Evolutionary conservation across 2,329 filamentous ascomycete species (phyloP).

Genomic region (Coniella lustricola): DNA sequence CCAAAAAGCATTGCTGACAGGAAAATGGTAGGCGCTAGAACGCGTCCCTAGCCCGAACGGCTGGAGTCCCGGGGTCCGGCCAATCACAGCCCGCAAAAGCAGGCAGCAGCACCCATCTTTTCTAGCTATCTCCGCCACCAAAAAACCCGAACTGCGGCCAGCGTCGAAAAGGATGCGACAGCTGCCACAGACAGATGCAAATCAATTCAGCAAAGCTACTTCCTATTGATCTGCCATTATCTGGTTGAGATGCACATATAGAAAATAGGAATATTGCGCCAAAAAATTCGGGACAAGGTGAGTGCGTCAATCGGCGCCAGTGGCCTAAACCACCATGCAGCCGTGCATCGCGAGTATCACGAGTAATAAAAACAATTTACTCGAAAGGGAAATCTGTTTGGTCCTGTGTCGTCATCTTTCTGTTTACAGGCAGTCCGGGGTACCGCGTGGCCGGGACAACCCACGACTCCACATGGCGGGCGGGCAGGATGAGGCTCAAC

Average conservation of each 20-base stretch:
- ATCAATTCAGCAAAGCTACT: not conserved
- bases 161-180: not conserved
- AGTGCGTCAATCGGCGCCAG: not conserved
- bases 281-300: too few relatives aligned
- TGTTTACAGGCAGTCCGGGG: conserved; percentile 10
- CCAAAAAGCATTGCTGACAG: not conserved
- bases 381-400: conserved; percentile 16
- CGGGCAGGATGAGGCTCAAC: conserved; percentile 17
- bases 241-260: too few relatives aligned
- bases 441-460: conserved; percentile 16
- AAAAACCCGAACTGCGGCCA: not conserved
- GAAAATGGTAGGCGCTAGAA: conserved; percentile 1
- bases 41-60: not conserved
- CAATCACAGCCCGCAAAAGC: not conserved
- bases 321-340: not conserved
- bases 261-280: too few relatives aligned
- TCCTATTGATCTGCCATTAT: too few relatives aligned
- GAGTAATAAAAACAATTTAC: conserved; percentile 15
- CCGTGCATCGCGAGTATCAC: conserved; percentile 1
- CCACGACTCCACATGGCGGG: conserved; percentile 14
- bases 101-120: not conserved
- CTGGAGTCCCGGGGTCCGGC: not conserved
- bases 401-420: conserved; percentile 14
- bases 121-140: not conserved
- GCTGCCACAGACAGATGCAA: not conserved